Conservation (phyloP, 2,329 filamentous ascomycete species). For the Leptodontidium sp. region DNA sequence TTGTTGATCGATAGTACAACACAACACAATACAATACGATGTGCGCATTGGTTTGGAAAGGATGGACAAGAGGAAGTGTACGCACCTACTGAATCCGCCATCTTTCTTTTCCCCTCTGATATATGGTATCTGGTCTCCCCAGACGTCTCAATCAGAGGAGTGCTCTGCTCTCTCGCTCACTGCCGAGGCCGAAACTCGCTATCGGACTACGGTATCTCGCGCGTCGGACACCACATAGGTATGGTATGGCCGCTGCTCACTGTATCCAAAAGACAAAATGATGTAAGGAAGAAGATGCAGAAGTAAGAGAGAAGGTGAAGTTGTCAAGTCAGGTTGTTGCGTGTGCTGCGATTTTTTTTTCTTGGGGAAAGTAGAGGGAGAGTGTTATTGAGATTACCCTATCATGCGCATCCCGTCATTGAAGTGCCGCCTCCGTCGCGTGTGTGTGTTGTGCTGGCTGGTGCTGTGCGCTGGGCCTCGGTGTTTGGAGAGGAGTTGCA, state of each 20-base stretch:
- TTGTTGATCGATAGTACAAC: not conserved
- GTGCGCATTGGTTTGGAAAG: not conserved
- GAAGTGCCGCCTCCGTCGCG: slow-evolving; percentile 21
- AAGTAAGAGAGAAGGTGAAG: not conserved
- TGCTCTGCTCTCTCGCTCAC: slow-evolving; percentile 9
- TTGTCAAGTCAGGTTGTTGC: not conserved
- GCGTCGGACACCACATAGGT: not conserved
- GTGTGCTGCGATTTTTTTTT: not conserved
- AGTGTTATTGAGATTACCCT: slow-evolving; percentile 29
- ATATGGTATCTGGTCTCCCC: slow-evolving; percentile 3
- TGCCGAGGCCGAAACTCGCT: slow-evolving; percentile 14
- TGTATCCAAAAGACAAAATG: not conserved
- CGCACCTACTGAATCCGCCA: slow-evolving; percentile 63
- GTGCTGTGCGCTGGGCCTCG: slow-evolving; percentile 21
- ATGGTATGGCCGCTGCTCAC: not conserved
- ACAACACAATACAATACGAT: not conserved
- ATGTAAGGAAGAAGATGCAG: not conserved
- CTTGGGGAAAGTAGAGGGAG: slow-evolving; percentile 13
- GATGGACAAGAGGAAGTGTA: slow-evolving; percentile 22
- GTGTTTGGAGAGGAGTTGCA: slow-evolving; percentile 24
- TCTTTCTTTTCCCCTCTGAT: slow-evolving; percentile 43
- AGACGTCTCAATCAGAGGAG: not conserved
- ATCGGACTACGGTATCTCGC: slow-evolving; percentile 11
- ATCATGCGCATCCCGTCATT: slow-evolving; percentile 35
- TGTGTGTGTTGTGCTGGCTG: slow-evolving; percentile 19